Conservation (phyloP, 208 protist species). For the Acanthamoeba lenticulata region DNA sequence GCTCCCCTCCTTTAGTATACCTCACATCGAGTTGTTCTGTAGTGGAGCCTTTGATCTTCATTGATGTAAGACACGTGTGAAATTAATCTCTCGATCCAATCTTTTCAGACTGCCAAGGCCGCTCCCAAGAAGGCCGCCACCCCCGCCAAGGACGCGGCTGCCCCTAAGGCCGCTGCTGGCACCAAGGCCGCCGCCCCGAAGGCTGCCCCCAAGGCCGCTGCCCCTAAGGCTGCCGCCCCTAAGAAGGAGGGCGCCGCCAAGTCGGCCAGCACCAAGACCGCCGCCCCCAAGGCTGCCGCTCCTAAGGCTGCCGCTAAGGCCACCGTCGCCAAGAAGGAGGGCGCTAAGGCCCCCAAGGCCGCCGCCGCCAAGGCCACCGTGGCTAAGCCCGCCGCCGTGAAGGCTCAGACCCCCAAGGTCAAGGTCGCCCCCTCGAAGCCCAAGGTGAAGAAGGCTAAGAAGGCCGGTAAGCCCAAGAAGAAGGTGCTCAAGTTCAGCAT, state of each 20-base stretch:
- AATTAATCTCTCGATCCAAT: neutral
- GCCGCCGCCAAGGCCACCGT: neutral
- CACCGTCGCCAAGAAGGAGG: neutral
- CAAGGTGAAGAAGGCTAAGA: slow-evolving; percentile 45
- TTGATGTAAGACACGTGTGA: neutral
- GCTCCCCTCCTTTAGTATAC: neutral
- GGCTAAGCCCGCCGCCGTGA: neutral
- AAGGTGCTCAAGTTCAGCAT: slow-evolving; percentile 66
- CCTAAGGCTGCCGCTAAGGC: neutral
- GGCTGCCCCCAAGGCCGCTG: neutral
- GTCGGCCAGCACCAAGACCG: neutral
- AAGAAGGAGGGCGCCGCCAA: neutral
- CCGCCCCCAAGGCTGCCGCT: slow-evolving; percentile 8
- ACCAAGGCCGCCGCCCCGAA: neutral
- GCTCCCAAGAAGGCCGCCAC: slow-evolving; percentile 11
- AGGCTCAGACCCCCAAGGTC: slow-evolving; percentile 1
- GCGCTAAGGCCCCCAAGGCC: neutral
- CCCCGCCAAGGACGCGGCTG: slow-evolving; percentile 3
- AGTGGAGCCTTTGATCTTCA: neutral
- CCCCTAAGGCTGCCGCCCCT: neutral
- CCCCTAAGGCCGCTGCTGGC: neutral
- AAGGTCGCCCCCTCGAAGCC: neutral
- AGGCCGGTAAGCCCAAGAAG: slow-evolving; percentile 54
- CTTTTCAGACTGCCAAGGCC: neutral
- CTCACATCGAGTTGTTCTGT: neutral